Evolutionary conservation across 495 filamentous ascomycete species (phyloP), one percentile per base, ranked within the genome.

Genomic region (Lepidopterella palustris): DNA sequence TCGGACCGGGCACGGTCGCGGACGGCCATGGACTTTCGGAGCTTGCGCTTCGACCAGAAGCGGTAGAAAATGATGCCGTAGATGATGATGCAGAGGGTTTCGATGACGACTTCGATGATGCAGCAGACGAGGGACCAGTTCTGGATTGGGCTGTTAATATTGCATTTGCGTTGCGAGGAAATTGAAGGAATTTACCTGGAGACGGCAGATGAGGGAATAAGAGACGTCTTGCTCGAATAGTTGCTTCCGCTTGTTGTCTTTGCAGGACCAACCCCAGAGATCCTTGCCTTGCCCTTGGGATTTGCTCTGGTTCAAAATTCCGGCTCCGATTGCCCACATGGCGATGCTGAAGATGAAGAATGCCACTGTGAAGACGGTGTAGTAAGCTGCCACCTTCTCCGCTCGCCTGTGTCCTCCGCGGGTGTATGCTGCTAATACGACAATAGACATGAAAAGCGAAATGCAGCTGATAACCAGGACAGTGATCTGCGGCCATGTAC

Each of bases 261-360:
- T 87, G 69, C 93, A 99, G 3, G 89, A 80, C 93, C 93, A 99
- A 26, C 91, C 92, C 93, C 93, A 99, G 67, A 99, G 79, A 70
- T 97, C 93, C 67, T 96, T 80, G 57, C 84, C 86, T 39, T 82
- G 74, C 64, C 84, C 86, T 68, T 82, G 85, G 61, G 80, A 76
- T 68, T 87, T 87, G 32, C 82, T 83, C 66, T 84, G 80, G 69
- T 96, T 86, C 61, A 96, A 83, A 60, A 97, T 77, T 53, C 85
- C 92, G 6, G 91, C 92, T 20, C 86, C 90, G 28, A 90, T 79
- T 31, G 86, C 85, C 93, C 93, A 98, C 80, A 98, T 90, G 66
- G 95, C 75, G 61, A 95, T 87, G 68, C 86, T 93, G 73, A 97
- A 91, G 60, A 89, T 85, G 80, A 97, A 99, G 78, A 91, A 96